Evolutionary conservation across 495 filamentous ascomycete species (phyloP).

Genomic region (Paragyromitra xinjiangensis): DNA sequence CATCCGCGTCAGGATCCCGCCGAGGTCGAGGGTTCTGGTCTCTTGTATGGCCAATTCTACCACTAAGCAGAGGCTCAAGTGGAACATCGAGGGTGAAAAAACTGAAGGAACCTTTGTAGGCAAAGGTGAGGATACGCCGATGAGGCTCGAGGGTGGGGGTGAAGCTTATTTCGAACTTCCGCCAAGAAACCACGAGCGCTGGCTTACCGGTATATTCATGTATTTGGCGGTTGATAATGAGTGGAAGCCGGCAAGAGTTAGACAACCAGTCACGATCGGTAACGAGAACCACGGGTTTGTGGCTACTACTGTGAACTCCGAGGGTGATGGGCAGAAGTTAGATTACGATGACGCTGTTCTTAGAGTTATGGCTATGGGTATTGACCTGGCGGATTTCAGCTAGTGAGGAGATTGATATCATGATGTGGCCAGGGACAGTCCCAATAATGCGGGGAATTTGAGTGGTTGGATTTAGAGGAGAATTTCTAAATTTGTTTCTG

Average conservation of each 20-base stretch:
- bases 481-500: not conserved
- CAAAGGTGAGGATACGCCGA: not conserved
- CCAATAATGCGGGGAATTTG: not conserved
- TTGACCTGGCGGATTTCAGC: not conserved
- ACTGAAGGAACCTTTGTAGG: not conserved
- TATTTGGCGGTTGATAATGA: not conserved
- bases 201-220: not conserved
- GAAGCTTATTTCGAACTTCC: not conserved
- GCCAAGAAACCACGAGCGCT: not conserved
- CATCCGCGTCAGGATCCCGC: not conserved
- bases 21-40: not conserved
- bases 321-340: not conserved
- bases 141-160: not conserved
- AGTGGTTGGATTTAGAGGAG: not conserved
- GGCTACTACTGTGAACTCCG: not conserved
- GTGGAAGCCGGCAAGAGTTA: not conserved
- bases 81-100: not conserved
- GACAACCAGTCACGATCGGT: not conserved
- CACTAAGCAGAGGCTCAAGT: not conserved
- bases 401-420: not conserved
- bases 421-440: not conserved
- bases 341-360: constrained; percentile 2
- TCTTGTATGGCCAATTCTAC: not conserved
- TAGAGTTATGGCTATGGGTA: not conserved
- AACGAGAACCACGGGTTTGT: not conserved